Evolutionary conservation across 768 basidiomycete genomes (phyloP).

Genomic region (Russula compacta): DNA sequence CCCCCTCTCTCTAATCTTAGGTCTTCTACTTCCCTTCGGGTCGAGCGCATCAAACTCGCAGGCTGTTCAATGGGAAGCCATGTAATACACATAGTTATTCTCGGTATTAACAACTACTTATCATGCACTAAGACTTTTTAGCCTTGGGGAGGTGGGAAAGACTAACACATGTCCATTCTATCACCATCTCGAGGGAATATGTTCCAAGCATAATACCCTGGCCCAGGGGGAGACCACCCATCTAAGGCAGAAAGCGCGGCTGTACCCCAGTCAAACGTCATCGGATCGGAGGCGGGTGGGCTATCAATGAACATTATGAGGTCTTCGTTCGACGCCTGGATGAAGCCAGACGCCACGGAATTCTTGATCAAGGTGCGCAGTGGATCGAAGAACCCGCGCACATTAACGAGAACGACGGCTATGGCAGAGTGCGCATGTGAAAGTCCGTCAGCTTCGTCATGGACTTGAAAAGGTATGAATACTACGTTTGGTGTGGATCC

Average conservation of each 20-base stretch:
- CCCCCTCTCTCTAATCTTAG: too few relatives aligned
- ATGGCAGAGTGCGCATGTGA: neutral
- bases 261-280: slow-evolving; percentile 67
- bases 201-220: slow-evolving; percentile 4
- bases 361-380: slow-evolving; percentile 65
- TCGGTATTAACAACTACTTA: neutral
- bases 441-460: neutral
- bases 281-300: slow-evolving; percentile 46
- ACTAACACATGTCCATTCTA: neutral
- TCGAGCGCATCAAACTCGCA: neutral
- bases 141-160: neutral
- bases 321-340: slow-evolving; percentile 47
- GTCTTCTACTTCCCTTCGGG: too few relatives aligned
- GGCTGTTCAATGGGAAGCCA: neutral
- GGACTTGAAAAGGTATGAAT: slow-evolving; percentile 5
- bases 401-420: slow-evolving; percentile 86
- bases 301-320: slow-evolving; percentile 74
- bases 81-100: neutral
- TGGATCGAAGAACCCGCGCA: slow-evolving; percentile 74
- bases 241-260: slow-evolving; percentile 59
- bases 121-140: neutral
- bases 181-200: neutral
- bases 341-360: slow-evolving; percentile 66
- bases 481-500: slow-evolving; percentile 78
- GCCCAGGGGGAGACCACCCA: slow-evolving; percentile 35